phyloP scores from a whole-genome alignment of 441 rosid genomes.

The Populus tomentosa region DNA sequence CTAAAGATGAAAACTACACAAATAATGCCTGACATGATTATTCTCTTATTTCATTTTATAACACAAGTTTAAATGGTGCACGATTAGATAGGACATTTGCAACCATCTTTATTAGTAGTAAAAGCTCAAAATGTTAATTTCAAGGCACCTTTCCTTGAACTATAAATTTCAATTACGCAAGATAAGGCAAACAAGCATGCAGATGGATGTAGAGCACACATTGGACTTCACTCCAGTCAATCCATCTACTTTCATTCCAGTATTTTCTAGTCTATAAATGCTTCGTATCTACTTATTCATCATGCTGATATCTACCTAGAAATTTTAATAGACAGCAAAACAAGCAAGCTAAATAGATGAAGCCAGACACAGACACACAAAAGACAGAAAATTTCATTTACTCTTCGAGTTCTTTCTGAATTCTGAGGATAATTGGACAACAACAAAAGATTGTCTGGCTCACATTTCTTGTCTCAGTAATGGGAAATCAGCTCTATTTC shows the following conservation, averaged over 20 bases:
- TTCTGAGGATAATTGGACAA: background rate
- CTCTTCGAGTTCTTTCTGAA: background rate
- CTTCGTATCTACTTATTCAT: background rate
- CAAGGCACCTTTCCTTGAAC: background rate
- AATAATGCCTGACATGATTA: background rate
- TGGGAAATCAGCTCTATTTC: background rate
- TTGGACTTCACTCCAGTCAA: background rate
- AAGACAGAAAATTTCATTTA: background rate
- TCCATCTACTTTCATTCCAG: background rate
- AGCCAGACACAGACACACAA: background rate
- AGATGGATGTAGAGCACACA: background rate
- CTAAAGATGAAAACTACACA: background rate
- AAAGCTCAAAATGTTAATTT: background rate
- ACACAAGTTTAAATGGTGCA: background rate
- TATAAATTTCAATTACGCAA: background rate
- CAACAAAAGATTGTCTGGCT: background rate
- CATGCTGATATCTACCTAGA: background rate
- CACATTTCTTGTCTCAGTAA: background rate
- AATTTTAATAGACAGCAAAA: background rate
- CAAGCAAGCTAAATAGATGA: background rate
- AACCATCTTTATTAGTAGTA: background rate
- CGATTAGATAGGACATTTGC: background rate
- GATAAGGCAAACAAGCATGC: background rate
- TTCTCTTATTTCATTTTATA: background rate
- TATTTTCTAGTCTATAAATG: background rate